Conservation (phyloP, 805 yeast genomes). For the Wickerhamiella occidentalis region DNA sequence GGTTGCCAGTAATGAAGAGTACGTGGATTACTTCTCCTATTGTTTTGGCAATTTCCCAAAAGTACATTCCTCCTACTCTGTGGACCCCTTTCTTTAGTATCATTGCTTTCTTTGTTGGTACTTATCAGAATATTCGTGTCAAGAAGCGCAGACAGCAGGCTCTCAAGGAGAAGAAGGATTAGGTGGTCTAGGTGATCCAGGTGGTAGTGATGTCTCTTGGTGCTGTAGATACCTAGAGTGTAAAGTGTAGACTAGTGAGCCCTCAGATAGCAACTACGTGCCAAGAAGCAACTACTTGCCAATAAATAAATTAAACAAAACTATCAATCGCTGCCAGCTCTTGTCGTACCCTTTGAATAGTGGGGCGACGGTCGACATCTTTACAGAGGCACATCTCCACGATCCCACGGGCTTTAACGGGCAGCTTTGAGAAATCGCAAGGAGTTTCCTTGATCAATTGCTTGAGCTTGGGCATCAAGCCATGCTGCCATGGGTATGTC, state of each 20-base stretch:
- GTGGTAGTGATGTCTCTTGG: too few species aligned
- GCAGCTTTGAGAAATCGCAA: conserved; percentile 7
- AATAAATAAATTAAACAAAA: background rate
- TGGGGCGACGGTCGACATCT: conserved; percentile 8
- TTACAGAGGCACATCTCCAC: conserved; percentile 6
- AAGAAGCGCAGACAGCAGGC: conserved; percentile 22
- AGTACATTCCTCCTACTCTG: conserved; percentile 28
- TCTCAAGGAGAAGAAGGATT: conserved; percentile 8
- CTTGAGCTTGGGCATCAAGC: conserved; percentile 67
- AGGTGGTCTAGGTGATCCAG: background rate
- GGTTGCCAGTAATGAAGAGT: conserved; percentile 27
- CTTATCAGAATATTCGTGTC: conserved; percentile 30
- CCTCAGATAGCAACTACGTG: too few species aligned
- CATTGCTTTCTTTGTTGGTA: conserved; percentile 29
- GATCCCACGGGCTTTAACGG: conserved; percentile 1
- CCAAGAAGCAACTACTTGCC: too few species aligned
- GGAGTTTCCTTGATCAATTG: conserved; percentile 41
- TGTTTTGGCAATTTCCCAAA: conserved; percentile 30
- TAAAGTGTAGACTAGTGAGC: too few species aligned
- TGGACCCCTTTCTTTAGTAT: conserved; percentile 33
- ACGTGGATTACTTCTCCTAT: conserved; percentile 31
- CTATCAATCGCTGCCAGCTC: background rate
- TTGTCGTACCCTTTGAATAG: background rate
- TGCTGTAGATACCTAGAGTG: too few species aligned
- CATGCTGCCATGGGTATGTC: conserved; percentile 69